Evolutionary conservation across 1,284 basidiomycete genomes (phyloP).

Genomic region (Leccinum solheimii): DNA sequence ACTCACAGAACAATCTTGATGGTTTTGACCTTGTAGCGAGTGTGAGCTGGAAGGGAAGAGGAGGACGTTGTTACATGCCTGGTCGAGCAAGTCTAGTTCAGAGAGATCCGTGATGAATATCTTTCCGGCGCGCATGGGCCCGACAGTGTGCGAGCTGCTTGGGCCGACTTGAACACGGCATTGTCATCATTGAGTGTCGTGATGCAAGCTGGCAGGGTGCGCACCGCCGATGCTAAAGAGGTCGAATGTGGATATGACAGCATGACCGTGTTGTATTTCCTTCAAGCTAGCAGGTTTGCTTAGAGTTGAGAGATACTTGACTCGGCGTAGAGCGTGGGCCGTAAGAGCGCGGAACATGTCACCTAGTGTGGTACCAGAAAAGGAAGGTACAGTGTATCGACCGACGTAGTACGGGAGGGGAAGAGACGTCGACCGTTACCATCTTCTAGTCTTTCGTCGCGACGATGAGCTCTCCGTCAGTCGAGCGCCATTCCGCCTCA

Average conservation of each 20-base stretch:
- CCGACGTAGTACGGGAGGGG: background rate
- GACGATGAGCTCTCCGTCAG: constrained; percentile 4
- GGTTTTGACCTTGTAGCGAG: constrained; percentile 55
- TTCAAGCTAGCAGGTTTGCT: background rate
- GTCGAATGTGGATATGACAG: constrained; percentile 92
- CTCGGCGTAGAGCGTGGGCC: background rate
- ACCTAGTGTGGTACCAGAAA: background rate
- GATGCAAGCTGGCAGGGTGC: background rate
- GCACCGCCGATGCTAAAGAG: constrained; percentile 89
- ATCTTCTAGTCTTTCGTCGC: too few species aligned
- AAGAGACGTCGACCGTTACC: too few species aligned
- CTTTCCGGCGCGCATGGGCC: constrained; percentile 89
- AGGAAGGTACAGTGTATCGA: constrained; percentile 10
- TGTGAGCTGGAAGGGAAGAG: constrained; percentile 5
- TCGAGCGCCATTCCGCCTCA: constrained; percentile 32
- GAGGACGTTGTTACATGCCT: constrained; percentile 43
- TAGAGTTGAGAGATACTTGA: constrained; percentile 7
- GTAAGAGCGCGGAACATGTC: too few species aligned
- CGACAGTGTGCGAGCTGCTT: constrained; percentile 74
- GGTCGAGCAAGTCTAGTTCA: constrained; percentile 69
- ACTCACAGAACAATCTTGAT: constrained; percentile 85
- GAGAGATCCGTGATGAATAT: constrained; percentile 83
- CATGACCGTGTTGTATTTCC: constrained; percentile 65
- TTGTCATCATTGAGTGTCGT: background rate
- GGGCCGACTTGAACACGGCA: constrained; percentile 45